phyloP scores from a whole-genome alignment of 179 eudicot genomes.

The Actinidia arguta region DNA sequence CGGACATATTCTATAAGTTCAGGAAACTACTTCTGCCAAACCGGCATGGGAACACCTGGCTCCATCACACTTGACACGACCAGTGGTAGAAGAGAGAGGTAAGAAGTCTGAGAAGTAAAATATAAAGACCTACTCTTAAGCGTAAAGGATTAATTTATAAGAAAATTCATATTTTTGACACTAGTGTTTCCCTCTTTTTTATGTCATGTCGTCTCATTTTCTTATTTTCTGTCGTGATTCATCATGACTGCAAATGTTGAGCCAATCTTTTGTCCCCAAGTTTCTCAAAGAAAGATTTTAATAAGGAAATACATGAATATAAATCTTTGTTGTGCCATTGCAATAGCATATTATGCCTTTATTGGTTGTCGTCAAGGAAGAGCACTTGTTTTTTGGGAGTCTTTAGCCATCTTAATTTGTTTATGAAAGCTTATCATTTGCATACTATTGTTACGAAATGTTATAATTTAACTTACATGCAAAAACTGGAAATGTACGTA shows the following conservation, averaged over 20 bases:
- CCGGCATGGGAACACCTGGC: constrained; percentile 9
- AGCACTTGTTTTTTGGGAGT: too few relatives aligned
- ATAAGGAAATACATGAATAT: too few relatives aligned
- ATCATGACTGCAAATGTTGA: too few relatives aligned
- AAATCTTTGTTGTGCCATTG: neutral
- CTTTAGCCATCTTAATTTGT: too few relatives aligned
- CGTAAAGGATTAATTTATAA: neutral
- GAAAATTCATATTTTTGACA: neutral
- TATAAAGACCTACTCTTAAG: neutral
- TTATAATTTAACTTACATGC: too few relatives aligned
- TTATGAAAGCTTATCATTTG: too few relatives aligned
- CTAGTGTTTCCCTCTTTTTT: neutral
- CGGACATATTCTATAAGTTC: neutral
- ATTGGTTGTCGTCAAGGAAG: too few relatives aligned
- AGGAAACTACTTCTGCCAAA: constrained; percentile 12
- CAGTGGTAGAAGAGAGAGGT: neutral
- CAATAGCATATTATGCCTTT: neutral
- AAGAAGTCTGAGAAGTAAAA: neutral
- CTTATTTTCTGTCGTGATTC: too few relatives aligned
- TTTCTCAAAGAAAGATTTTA: too few relatives aligned
- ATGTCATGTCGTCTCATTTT: neutral
- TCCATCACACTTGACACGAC: neutral
- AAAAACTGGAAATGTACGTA: too few relatives aligned
- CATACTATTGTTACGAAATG: too few relatives aligned
- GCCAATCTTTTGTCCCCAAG: too few relatives aligned